Evolutionary conservation across 2,329 filamentous ascomycete species (phyloP), one percentile per base, ranked within the genome.

Genomic region (Torrubiellomyces zombiae): DNA sequence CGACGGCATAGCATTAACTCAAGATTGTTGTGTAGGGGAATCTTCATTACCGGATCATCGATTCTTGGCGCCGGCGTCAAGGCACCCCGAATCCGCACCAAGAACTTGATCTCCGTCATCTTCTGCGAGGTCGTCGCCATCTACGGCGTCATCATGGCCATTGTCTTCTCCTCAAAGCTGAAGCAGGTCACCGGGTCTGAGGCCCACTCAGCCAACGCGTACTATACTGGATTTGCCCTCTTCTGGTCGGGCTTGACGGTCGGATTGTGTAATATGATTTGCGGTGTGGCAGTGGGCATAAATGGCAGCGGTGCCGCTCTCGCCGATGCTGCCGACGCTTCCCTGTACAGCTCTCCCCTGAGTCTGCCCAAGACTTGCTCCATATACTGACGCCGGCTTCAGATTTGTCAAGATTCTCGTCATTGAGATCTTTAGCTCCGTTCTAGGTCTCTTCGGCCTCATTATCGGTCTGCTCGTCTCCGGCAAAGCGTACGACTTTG

Each of bases 71-170:
- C 81, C 42, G 89, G 89, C 60, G 89, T 98, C 47, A 86, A 80
- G 55, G 86, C 89, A 22, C 91, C 91, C 18, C 78, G 89, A 43
- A 98, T 98, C 57, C 81, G 89, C 51, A 98, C 89, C 35, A 98
- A 98, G 74, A 98, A 98, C 64, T 58, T 98, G 47, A 95, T 98
- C 51, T 95, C 86, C 44, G 98, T 98, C 55, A 95, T 98, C 58
- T 98, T 98, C 60, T 98, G 89, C 63, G 89, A 98, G 60, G 89
- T 98, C 47, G 89, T 98, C 45, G 89, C 89, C 55, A 98, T 98
- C 54, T 98, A 98, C 66, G 91, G 91, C 43, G 86, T 98, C 56
- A 98, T 98, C 58, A 98, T 98, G 83, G 78, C 85, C 43, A 98
- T 98, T 50, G 79, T 98, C 44, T 95, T 95, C 61, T 91, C 85